phyloP scores from a whole-genome alignment of 192 early-diverging fungal genomes.

The Phycomyces nitens region DNA sequence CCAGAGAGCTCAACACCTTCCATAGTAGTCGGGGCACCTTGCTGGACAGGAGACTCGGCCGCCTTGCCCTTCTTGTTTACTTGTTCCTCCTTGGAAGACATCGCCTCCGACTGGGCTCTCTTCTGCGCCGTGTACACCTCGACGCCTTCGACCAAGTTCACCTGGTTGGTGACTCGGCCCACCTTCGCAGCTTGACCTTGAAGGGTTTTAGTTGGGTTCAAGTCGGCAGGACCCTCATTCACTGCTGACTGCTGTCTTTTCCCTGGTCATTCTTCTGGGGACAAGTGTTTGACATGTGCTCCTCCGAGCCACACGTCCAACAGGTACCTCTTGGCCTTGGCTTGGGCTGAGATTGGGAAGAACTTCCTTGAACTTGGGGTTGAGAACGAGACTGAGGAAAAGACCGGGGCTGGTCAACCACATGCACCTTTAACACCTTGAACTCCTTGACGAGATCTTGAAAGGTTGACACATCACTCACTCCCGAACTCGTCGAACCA shows the following conservation, averaged over 20 bases:
- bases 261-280: not conserved
- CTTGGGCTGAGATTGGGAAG: not conserved
- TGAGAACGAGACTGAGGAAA: not conserved
- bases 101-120: not conserved
- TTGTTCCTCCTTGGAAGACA: not conserved
- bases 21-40: not conserved
- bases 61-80: not conserved
- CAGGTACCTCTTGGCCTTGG: not conserved
- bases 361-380: not conserved
- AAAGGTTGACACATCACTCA: not conserved
- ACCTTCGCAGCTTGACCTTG: not conserved
- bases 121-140: not conserved
- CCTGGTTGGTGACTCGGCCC: not conserved
- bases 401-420: not conserved
- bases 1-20: not conserved
- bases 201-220: not conserved
- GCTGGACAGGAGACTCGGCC: not conserved
- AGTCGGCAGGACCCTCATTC: not conserved
- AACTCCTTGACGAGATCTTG: not conserved
- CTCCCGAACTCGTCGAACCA: not conserved
- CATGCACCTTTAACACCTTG: not conserved
- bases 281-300: not conserved
- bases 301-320: not conserved
- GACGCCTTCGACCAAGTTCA: not conserved
- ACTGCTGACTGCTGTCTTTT: not conserved